Evolutionary conservation across 169 alveolate species (phyloP).

Genomic region (Plasmodium vinckei): DNA sequence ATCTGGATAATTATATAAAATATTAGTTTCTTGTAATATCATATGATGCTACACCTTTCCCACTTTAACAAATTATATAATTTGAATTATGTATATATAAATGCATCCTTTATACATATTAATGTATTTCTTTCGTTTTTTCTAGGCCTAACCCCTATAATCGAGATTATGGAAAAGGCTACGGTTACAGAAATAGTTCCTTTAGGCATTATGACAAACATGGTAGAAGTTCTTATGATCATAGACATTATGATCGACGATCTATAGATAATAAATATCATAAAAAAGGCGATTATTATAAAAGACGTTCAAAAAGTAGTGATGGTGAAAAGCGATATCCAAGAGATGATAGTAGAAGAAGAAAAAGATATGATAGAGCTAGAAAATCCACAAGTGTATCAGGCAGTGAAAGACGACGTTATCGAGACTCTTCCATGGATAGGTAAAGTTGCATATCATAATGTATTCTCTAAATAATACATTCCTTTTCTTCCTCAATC

Average conservation of each 20-base stretch:
- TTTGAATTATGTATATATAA: constrained; percentile 5
- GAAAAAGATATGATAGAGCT: constrained; percentile 45
- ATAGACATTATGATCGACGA: constrained; percentile 52
- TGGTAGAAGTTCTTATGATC: constrained; percentile 42
- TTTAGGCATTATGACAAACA: constrained; percentile 47
- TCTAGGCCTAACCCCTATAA: constrained; percentile 47
- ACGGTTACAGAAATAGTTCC: constrained; percentile 31
- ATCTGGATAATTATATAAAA: no score
- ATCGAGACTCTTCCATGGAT: constrained; percentile 33
- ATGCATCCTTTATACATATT: not conserved
- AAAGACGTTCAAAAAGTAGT: constrained; percentile 27
- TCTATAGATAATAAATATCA: constrained; percentile 60
- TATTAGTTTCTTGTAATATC: no score
- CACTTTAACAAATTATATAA: no score
- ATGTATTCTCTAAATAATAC: not conserved
- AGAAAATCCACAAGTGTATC: constrained; percentile 65
- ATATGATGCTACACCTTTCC: no score
- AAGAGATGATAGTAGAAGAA: constrained; percentile 66
- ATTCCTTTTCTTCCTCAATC: not conserved
- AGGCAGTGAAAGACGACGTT: constrained; percentile 49
- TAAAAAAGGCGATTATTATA: constrained; percentile 54
- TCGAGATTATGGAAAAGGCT: constrained; percentile 19
- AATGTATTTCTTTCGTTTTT: not conserved
- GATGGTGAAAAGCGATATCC: constrained; percentile 43
- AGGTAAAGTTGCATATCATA: constrained; percentile 19